Evolutionary conservation across 345 rosid genomes (phyloP), one percentile per base, ranked within the genome.

Genomic region (Sonneratia alba): DNA sequence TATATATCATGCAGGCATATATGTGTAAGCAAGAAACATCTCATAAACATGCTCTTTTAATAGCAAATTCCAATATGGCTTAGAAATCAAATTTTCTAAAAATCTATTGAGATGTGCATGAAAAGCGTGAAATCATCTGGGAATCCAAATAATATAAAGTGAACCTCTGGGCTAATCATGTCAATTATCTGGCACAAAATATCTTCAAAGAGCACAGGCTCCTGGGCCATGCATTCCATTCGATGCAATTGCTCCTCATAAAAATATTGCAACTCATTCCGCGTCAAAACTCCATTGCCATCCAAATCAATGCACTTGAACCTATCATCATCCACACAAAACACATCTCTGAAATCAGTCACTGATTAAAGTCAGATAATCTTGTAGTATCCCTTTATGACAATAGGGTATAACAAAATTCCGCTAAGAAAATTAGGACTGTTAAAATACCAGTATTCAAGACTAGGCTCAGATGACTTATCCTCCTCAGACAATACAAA

Each of bases 201-300:
- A 82, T 93, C 98, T 83, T 93, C 98, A 83, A 91, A 91, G 47
- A 93, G 83, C 51, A 93, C 98, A 15, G 97, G 96, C 75, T 93
- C 98, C 77, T 93, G 98, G 3, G 94, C 97, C 98, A 93, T 88
- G 82, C 98, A 93, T 75, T 93, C 98, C 98, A 93, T 93, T 73
- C 98, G 91, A 83, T 93, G 98, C 77, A 93, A 79, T 76, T 93
- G 97, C 81, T 93, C 98, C 77, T 93, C 98, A 69, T 93, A 93
- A 80, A 89, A 92, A 86, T 88, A 92, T 71, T 92, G 97, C 81
- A 92, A 84, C 76, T 92, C 97, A 66, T 89, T 92, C 68, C 91
- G 84, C 2, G 97, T 91, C 74, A 93, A 70, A 76, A 91, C 74
- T 77, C 96, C 96, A 79, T 93, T 93, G 51, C 90, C 94, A 84